Evolutionary conservation across 257 asterid genomes (phyloP).

Genomic region (Salvia hispanica): DNA sequence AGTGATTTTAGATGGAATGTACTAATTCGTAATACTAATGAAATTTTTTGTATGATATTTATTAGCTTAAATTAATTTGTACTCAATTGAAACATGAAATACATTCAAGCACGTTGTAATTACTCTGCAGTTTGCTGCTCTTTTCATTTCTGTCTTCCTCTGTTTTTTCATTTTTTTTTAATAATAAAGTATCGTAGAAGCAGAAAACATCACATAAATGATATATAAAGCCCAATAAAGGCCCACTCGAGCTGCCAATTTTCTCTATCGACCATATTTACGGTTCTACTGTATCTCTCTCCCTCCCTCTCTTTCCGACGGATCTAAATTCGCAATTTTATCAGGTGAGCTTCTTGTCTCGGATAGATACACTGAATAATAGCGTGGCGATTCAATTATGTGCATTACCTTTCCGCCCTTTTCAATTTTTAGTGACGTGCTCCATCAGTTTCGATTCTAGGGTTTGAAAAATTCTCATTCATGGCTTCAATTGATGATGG

Average conservation of each 20-base stretch:
- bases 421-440: conserved; percentile 1
- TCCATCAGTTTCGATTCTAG: conserved; percentile 27
- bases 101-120: no score
- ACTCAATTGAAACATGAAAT: no score
- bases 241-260: conserved; percentile 28
- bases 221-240: conserved; percentile 27
- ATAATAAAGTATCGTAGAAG: no score
- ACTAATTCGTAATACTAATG: no score
- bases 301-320: conserved; percentile 29
- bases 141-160: no score
- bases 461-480: conserved; percentile 19
- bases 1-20: no score
- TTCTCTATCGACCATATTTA: conserved; percentile 18
- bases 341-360: conserved; percentile 39
- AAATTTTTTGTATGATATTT: no score
- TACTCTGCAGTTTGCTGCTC: no score
- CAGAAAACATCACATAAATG: no score
- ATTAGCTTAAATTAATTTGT: no score
- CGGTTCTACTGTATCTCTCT: neutral
- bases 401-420: neutral
- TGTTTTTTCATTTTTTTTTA: no score
- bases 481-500: conserved; percentile 17
- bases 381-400: neutral
- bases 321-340: conserved; percentile 34
- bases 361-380: neutral